These are phyloP conservation scores for Polychytrium aggregatum DNA, from an alignment of 192 early-diverging fungal genomes.

Conservation along the genomic window DNA sequence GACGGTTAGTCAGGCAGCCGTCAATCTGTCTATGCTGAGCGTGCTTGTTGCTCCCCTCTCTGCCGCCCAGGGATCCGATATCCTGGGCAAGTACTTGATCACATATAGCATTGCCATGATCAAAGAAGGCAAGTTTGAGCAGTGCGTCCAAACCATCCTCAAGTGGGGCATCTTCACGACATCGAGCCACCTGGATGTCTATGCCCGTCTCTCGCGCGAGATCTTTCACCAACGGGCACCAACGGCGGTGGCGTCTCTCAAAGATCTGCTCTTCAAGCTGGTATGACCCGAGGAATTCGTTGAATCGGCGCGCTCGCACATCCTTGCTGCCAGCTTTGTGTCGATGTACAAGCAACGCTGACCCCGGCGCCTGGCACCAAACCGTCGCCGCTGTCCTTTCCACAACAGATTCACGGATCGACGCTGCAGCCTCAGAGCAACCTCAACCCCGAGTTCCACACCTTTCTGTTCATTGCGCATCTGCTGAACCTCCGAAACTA, in stretches of 20 bases:
- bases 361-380: not conserved
- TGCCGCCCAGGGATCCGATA: conserved; percentile 24
- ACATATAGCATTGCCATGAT: conserved; percentile 22
- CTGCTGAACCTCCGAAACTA: conserved; percentile 33
- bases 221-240: conserved; percentile 16
- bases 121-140: conserved; percentile 31
- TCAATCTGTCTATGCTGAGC: too few species aligned
- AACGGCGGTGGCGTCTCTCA: conserved; percentile 16
- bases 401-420: conserved; percentile 12
- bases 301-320: too few species aligned
- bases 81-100: conserved; percentile 37
- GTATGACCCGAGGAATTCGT: conserved; percentile 14
- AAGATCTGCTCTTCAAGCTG: conserved; percentile 42
- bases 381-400: not conserved
- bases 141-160: conserved; percentile 16
- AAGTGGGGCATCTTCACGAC: conserved; percentile 29
- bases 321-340: too few species aligned
- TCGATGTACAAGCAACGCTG: too few species aligned
- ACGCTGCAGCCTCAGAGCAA: conserved; percentile 11
- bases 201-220: conserved; percentile 25
- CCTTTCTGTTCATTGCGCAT: conserved; percentile 36
- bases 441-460: conserved; percentile 25
- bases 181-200: conserved; percentile 26
- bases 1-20: too few species aligned
- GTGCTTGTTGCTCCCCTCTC: too few species aligned